Conservation (phyloP, 192 early-diverging fungal genomes). For the Geranomyces michiganensis region DNA sequence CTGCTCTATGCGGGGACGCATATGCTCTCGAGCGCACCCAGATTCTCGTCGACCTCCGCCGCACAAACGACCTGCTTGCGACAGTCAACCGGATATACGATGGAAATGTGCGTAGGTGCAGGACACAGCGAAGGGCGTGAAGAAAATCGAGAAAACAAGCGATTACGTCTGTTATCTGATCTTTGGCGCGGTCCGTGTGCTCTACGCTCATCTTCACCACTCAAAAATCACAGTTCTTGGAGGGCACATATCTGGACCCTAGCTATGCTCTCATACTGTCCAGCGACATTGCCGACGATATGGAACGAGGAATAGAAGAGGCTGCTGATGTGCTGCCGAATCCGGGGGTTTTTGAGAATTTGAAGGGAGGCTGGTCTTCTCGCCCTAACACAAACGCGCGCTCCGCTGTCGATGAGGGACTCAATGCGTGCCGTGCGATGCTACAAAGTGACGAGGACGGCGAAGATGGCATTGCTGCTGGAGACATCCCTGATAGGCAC, state of each 20-base stretch:
- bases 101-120: constrained; percentile 31
- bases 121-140: background rate
- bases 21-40: background rate
- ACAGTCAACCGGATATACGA: constrained; percentile 47
- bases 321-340: too few species aligned
- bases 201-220: too few species aligned
- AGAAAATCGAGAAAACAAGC: background rate
- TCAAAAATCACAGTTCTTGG: constrained; percentile 28
- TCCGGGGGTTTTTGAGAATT: too few species aligned
- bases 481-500: background rate
- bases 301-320: too few species aligned
- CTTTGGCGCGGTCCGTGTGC: background rate
- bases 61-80: constrained; percentile 31
- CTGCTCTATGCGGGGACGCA: too few species aligned
- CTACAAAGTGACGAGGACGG: background rate
- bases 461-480: background rate
- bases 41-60: constrained; percentile 33
- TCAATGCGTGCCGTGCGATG: background rate
- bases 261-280: constrained; percentile 23
- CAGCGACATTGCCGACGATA: constrained; percentile 1
- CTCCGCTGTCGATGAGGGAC: background rate
- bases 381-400: too few species aligned
- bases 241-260: constrained; percentile 36
- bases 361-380: too few species aligned
- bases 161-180: background rate